These are phyloP conservation scores for Botrytis hyacinthi DNA, from an alignment of 2,329 filamentous ascomycete genomes.

Conservation along the genomic window DNA sequence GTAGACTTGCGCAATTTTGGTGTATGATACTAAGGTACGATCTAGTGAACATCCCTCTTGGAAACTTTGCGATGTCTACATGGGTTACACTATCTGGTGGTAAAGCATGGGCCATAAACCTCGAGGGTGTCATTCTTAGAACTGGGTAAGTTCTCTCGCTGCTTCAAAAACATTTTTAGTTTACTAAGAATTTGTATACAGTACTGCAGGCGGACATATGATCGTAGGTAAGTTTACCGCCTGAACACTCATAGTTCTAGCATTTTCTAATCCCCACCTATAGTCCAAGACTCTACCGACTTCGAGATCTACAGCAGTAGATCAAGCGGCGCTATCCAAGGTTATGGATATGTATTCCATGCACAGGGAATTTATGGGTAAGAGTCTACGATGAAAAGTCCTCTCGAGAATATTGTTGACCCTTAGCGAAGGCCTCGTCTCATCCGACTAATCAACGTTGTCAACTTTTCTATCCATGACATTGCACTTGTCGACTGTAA, in stretches of 20 bases:
- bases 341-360: slow-evolving; percentile 51
- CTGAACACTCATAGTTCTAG: no score
- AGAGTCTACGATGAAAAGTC: background rate
- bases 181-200: slow-evolving; percentile 7
- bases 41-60: slow-evolving; percentile 17
- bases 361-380: slow-evolving; percentile 19
- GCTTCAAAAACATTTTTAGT: background rate
- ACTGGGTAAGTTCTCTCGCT: slow-evolving; percentile 40
- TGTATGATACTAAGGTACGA: background rate
- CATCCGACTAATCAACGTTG: slow-evolving; percentile 24
- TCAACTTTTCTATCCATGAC: slow-evolving; percentile 28
- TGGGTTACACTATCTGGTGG: slow-evolving; percentile 51
- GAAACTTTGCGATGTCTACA: slow-evolving; percentile 44
- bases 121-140: slow-evolving; percentile 53
- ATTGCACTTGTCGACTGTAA: slow-evolving; percentile 29
- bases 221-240: slow-evolving; percentile 39
- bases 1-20: background rate
- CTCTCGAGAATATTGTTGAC: background rate
- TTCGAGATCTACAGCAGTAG: slow-evolving; percentile 54
- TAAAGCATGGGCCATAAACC: slow-evolving; percentile 48
- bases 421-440: slow-evolving; percentile 23
- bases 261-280: background rate
- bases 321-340: slow-evolving; percentile 52
- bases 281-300: slow-evolving; percentile 47
- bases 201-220: slow-evolving; percentile 50